phyloP scores from a whole-genome alignment of 495 filamentous ascomycete genomes.

The Penicillium ochrochloron region DNA sequence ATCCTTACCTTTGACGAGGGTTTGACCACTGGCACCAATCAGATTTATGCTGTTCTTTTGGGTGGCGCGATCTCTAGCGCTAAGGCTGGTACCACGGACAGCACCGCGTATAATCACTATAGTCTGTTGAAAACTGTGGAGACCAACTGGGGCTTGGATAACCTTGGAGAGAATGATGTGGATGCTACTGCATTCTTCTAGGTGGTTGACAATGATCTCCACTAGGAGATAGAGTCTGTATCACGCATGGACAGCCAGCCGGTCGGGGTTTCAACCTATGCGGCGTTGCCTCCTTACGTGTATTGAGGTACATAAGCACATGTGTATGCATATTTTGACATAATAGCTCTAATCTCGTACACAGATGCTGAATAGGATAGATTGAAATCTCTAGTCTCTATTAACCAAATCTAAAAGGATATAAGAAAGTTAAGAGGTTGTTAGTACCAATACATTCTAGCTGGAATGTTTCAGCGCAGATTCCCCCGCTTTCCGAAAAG shows the following conservation, averaged over 20 bases:
- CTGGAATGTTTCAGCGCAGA: too few relatives aligned
- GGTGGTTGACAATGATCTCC: neutral
- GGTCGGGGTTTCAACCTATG: too few relatives aligned
- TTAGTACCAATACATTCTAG: too few relatives aligned
- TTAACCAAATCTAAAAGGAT: too few relatives aligned
- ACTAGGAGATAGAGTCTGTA: neutral
- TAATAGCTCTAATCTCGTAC: too few relatives aligned
- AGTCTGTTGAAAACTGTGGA: slow-evolving; percentile 18
- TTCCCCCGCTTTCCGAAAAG: too few relatives aligned
- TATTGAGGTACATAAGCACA: too few relatives aligned
- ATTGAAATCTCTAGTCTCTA: too few relatives aligned
- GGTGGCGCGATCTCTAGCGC: slow-evolving; percentile 15
- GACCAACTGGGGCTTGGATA: slow-evolving; percentile 16
- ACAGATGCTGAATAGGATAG: too few relatives aligned
- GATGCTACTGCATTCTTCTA: slow-evolving; percentile 20
- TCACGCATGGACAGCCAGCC: neutral
- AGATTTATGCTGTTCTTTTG: slow-evolving; percentile 16
- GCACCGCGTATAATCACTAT: slow-evolving; percentile 18
- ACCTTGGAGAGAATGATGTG: slow-evolving; percentile 16
- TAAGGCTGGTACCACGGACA: slow-evolving; percentile 12
- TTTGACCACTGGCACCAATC: slow-evolving; percentile 7
- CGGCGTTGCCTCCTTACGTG: too few relatives aligned
- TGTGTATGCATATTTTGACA: too few relatives aligned
- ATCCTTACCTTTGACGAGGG: slow-evolving; percentile 21
- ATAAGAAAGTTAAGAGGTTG: too few relatives aligned